Conservation (phyloP, 352 stramenopile genomes). For the Phytopythium litorale region DNA sequence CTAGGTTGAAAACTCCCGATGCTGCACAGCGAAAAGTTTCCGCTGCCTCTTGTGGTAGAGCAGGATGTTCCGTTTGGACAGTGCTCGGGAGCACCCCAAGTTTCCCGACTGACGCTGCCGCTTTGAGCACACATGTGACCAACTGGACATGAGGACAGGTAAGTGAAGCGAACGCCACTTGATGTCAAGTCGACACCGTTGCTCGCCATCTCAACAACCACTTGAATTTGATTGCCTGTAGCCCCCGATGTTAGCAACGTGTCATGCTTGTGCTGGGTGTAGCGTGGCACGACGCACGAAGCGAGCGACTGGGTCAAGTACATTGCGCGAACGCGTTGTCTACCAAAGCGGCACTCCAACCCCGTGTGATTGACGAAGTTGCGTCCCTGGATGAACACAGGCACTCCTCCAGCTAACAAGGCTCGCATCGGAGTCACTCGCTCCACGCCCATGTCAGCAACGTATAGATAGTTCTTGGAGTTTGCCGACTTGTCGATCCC, state of each 20-base stretch:
- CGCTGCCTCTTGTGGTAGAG: constrained; percentile 18
- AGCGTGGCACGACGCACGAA: constrained; percentile 71
- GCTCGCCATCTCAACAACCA: constrained; percentile 78
- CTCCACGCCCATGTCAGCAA: constrained; percentile 81
- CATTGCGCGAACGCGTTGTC: constrained; percentile 52
- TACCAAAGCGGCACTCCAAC: constrained; percentile 88
- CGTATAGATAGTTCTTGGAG: constrained; percentile 66
- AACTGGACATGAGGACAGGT: constrained; percentile 55
- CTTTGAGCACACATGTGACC: not conserved
- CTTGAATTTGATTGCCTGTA: constrained; percentile 7
- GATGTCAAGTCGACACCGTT: constrained; percentile 87
- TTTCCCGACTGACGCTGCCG: constrained; percentile 3
- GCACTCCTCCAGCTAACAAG: constrained; percentile 68
- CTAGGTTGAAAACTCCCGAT: constrained; percentile 93
- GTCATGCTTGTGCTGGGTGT: constrained; percentile 32
- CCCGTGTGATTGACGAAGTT: constrained; percentile 93
- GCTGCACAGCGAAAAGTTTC: constrained; percentile 94
- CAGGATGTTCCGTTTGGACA: constrained; percentile 90
- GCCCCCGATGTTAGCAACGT: constrained; percentile 29
- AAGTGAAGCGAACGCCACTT: constrained; percentile 68
- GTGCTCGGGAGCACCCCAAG: constrained; percentile 6
- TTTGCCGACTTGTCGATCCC: constrained; percentile 57
- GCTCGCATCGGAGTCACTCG: constrained; percentile 69
- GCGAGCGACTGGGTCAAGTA: constrained; percentile 78
- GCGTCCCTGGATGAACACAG: constrained; percentile 89